Conservation (phyloP, 192 early-diverging fungal genomes). For the Diversispora epigaea region DNA sequence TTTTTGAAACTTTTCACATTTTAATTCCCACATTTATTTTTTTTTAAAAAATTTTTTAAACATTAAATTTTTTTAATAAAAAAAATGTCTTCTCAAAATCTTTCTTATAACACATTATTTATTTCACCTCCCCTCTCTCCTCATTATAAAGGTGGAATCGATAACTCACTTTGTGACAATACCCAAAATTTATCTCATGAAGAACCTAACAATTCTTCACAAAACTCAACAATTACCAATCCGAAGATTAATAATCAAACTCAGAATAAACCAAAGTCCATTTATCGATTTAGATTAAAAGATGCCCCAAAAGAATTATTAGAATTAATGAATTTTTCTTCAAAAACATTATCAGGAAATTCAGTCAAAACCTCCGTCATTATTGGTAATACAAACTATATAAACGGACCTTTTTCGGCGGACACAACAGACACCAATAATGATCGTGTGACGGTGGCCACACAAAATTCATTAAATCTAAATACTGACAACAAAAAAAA, state of each 20-base stretch:
- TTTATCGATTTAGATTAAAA: background rate
- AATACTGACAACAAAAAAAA: background rate
- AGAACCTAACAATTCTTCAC: background rate
- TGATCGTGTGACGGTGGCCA: conserved; percentile 2
- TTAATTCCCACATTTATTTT: no score
- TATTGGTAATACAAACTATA: conserved; percentile 9
- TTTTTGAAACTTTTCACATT: no score
- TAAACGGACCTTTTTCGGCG: background rate
- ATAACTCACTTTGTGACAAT: no score
- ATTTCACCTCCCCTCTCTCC: conserved; percentile 17
- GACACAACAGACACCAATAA: background rate
- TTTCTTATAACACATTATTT: background rate
- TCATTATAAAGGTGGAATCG: background rate
- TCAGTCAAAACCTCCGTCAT: background rate
- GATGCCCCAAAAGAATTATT: conserved; percentile 5
- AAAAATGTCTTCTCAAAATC: background rate
- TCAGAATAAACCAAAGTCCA: background rate
- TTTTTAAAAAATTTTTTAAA: no score
- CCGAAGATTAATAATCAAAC: background rate
- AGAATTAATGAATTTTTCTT: background rate
- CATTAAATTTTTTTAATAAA: background rate
- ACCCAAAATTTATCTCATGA: background rate
- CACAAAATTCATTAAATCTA: background rate
- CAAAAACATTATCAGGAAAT: background rate
- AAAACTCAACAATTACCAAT: background rate